Evolutionary conservation across 2,329 filamentous ascomycete genomes (phyloP).

Genomic region (Colletotrichum echinochloae): DNA sequence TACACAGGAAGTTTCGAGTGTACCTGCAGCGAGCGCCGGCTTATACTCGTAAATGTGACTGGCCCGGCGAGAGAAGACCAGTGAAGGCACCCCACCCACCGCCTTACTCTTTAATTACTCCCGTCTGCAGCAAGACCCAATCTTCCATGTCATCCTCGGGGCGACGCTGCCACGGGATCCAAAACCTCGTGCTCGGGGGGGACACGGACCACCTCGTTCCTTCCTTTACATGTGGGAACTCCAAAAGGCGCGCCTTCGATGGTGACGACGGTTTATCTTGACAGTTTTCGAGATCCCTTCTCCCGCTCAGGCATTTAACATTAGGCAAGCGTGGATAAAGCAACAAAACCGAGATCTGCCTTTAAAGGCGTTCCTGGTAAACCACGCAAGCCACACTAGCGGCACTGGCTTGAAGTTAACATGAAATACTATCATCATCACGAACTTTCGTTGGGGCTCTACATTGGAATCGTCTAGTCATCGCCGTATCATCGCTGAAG

Average conservation of each 20-base stretch:
- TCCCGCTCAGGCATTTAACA: neutral
- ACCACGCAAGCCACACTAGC: neutral
- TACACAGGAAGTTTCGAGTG: conserved; percentile 12
- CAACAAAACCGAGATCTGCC: neutral
- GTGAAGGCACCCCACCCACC: conserved; percentile 22
- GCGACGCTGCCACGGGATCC: conserved; percentile 29
- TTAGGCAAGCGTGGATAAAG: neutral
- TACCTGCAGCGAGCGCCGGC: conserved; percentile 38
- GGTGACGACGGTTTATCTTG: neutral
- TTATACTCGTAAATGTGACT: conserved; percentile 32
- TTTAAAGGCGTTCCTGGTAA: neutral
- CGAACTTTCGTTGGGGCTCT: neutral
- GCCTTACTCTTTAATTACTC: conserved; percentile 28
- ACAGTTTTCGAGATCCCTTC: neutral
- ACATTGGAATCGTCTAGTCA: neutral
- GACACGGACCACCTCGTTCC: conserved; percentile 26
- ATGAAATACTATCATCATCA: conserved; percentile 1
- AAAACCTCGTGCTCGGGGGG: conserved; percentile 22
- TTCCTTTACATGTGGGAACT: conserved; percentile 26
- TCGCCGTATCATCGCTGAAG: neutral
- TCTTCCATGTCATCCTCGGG: conserved; percentile 20
- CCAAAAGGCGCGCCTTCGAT: conserved; percentile 1
- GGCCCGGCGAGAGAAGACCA: conserved; percentile 15
- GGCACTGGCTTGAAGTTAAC: neutral
- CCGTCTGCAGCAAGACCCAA: conserved; percentile 9